Base-by-base conservation (phyloP, 2,329 filamentous ascomycete species). In the Pezicula rhizophila region DNA sequence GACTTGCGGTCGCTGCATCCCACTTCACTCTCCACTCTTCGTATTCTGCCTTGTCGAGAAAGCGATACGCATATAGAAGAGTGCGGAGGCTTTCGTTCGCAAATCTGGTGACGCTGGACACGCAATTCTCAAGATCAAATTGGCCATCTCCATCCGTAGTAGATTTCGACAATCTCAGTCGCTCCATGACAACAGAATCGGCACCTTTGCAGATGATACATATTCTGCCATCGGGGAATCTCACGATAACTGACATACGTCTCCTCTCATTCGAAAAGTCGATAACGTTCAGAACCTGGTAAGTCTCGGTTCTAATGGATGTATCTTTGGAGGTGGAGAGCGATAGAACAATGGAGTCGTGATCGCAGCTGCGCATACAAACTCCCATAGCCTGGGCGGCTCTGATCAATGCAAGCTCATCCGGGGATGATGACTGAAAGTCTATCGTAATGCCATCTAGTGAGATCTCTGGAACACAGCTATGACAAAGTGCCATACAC, bases 201-300 rank as follows among this genome's bases (percentile, higher is more conserved):
- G 91, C 91, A 7, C 91, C 91, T 66, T 96, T 96, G 70, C 87
- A 93, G 56, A 96, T 84, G 3, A 96, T 73, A 60, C 85, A 91
- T 47, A 96, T 83, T 14, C 85, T 81, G 2, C 84, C 81, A 60
- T 95, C 87, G 0, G 91, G 90, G 64, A 89, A 90, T 15, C 88
- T 84, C 2, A 96, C 80, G 23, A 96, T 70, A 35, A 96, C 83
- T 0, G 89, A 92, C 91, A 96, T 96, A 37, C 91, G 78, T 69
- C 96, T 96, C 26, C 91, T 78, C 53, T 85, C 82, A 68, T 89
- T 95, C 49, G 87, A 92, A 60, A 96, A 96, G 63, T 96, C 91
- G 50, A 96, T 89, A 3, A 95, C 78, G 59, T 96, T 89, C 26
- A 96, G 69, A 4, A 96, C 78, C 53, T 95, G 80, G 56, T 44